phyloP scores from a whole-genome alignment of 257 asterid species.

The Verbena officinalis region DNA sequence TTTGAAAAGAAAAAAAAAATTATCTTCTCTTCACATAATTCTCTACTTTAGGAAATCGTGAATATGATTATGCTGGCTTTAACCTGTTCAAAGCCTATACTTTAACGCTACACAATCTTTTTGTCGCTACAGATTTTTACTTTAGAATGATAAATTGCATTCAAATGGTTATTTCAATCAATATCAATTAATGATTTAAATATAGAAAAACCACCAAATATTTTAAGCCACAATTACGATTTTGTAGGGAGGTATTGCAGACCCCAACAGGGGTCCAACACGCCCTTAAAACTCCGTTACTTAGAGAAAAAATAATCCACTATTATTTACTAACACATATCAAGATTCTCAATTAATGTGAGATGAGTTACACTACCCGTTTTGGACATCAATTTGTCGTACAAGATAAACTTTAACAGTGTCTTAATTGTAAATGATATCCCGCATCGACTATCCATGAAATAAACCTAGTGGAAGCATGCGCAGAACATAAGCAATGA shows the following conservation, averaged over 20 bases:
- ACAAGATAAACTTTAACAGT: not conserved
- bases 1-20: too few species aligned
- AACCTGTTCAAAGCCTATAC: not conserved
- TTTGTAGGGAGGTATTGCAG: too few species aligned
- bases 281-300: too few species aligned
- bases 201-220: too few species aligned
- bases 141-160: not conserved
- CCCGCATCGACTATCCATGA: not conserved
- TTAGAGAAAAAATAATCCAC: too few species aligned
- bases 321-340: not conserved
- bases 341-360: too few species aligned
- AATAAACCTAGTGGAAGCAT: not conserved
- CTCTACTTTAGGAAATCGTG: not conserved
- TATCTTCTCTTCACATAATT: not conserved
- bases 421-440: not conserved
- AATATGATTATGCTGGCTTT: not conserved
- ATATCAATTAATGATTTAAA: not conserved
- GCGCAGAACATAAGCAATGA: slow-evolving; percentile 14
- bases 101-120: not conserved
- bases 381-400: not conserved
- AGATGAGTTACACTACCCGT: not conserved
- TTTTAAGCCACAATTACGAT: too few species aligned
- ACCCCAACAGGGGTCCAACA: too few species aligned
- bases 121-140: not conserved
- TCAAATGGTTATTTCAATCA: not conserved